Evolutionary conservation across 257 asterid genomes (phyloP), one percentile per base, ranked within the genome.

Genomic region (Capsicum rhomboideum): DNA sequence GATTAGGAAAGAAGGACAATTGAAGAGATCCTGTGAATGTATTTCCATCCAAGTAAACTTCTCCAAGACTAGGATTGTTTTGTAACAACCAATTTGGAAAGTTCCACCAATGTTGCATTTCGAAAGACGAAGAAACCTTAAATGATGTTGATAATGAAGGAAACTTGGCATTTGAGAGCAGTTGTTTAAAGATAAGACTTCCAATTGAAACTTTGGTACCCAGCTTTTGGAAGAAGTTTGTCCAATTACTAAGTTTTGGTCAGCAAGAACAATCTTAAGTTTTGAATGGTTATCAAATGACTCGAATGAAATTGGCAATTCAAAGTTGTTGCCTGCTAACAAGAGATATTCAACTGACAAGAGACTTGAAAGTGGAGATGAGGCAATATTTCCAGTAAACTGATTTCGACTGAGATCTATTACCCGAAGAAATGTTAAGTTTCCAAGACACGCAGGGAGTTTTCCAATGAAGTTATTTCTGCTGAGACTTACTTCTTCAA

Each of bases 251-350:
- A 6, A 14, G 40, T 77, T 77, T 2, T 23, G 1, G n/a, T 23
- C 56, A 26, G 82, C 82, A 18, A 20, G 0, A n/a, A 49, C 16
- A 8, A 71, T 17, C 79, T 44, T 71, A 18, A 71, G 79, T 18
- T 71, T 71, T 37, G 79, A 40, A 71, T 71, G 82, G 82, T 77
- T 77, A 77, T 63, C 56, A 77, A 77, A 23, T n/a, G 63, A 77
- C 3, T 11, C 21, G 21, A 77, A 77, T 49, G 82, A 77, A 50
- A 14, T 42, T n/a, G 82, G 82, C 13, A 77, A 13, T 16, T 42
- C 59, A 40, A 77, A 77, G 82, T 44, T 23, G 44, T 77, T 77
- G 10, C 26, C 26, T 23, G 82, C 28, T 40, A 77, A 23, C 13
- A 50, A 52, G 31, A 77, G 63, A 8, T 44, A n/a, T 77, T 77